Evolutionary conservation across 2,329 filamentous ascomycete species (phyloP), one percentile per base, ranked within the genome.

Genomic region (Metarhizium robertsii): DNA sequence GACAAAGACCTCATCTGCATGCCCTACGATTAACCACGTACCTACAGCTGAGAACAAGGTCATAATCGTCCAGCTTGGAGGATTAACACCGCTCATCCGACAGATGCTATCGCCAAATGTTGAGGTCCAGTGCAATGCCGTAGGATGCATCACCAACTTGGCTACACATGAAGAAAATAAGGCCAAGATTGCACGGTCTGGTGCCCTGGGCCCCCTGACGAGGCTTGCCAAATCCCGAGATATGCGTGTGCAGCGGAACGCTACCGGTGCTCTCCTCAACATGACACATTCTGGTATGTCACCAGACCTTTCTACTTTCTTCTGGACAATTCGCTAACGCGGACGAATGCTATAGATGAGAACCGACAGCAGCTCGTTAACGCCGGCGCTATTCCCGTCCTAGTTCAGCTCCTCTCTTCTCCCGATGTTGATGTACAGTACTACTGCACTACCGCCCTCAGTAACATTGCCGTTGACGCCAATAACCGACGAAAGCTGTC

Each of bases 81-180:
- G 94, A 30, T 81, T 99, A 58, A 85, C 85, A 53, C 92, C 94
- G 53, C 80, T 99, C 58, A 99, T 97, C 73, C 87, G 90, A 61
- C 94, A 99, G 74, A 99, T 99, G 94, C 90, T 95, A 75, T 97
- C 92, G 55, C 83, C 87, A 50, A 99, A 99, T 65, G 94, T 99
- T 63, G 94, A 99, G 71, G 94, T 99, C 30, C 94, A 99, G 73
- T 99, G 94, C 78, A 99, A 99, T 71, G 94, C 94, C 47, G 94
- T 99, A 58, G 94, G 94, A 53, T 99, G 94, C 76, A 99, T 99
- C 71, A 99, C 94, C 49, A 99, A 99, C 69, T 75, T 99, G 55
- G 94, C 94, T 54, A 99, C 94, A 2, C 94, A 99, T 67, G 94
- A 99, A 74, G 94, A 97, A 64, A 99, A 99, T 76, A 99, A 99